Evolutionary conservation across 345 rosid species (phyloP).

Genomic region (Psidium guajava): DNA sequence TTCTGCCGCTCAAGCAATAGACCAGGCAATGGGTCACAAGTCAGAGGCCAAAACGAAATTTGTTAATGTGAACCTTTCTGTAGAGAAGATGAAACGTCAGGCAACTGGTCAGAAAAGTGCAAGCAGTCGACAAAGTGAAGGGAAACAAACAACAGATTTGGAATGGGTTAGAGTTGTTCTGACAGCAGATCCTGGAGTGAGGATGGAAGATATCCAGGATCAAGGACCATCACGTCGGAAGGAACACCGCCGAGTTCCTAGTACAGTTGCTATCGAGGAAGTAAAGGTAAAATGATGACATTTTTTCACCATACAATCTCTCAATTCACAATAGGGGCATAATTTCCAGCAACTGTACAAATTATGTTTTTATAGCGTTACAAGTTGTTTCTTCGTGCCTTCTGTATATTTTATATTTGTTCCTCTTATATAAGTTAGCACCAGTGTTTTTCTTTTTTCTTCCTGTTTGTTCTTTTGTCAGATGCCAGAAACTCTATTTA

Average conservation of each 20-base stretch:
- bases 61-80: conserved; percentile 56
- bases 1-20: conserved; percentile 96
- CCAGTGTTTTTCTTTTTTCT: neutral
- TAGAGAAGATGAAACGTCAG: conserved; percentile 29
- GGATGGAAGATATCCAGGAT: conserved; percentile 65
- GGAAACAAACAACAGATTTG: conserved; percentile 33
- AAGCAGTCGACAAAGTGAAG: conserved; percentile 8
- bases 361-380: neutral
- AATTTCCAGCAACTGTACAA: neutral
- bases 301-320: neutral
- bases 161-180: conserved; percentile 94
- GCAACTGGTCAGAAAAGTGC: conserved; percentile 13
- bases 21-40: conserved; percentile 93
- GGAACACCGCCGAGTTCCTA: conserved; percentile 99
- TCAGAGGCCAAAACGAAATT: conserved; percentile 64
- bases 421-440: neutral
- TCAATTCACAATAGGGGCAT: neutral
- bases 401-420: neutral
- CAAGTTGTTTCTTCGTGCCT: neutral
- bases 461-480: neutral
- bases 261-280: conserved; percentile 98
- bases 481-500: neutral
- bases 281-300: conserved; percentile 52
- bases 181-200: conserved; percentile 67
- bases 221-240: conserved; percentile 54